These are phyloP conservation scores for Echium plantagineum DNA, from an alignment of 257 asterid species.

Conservation along the genomic window DNA sequence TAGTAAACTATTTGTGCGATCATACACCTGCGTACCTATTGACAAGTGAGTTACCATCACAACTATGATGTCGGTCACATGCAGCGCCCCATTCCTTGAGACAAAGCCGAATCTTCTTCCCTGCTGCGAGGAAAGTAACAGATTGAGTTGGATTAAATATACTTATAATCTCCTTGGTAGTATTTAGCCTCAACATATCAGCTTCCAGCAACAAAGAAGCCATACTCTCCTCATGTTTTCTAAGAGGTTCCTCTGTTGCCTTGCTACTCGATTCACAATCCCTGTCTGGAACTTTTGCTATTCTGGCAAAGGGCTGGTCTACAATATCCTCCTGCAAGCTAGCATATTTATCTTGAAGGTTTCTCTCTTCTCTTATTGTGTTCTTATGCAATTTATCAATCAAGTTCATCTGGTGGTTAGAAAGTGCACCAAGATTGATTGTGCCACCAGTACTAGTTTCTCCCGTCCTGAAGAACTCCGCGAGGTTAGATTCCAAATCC, in stretches of 20 bases:
- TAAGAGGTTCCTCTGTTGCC: conserved; percentile 12
- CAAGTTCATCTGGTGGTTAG: conserved; percentile 5
- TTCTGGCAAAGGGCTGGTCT: conserved; percentile 18
- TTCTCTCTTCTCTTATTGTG: conserved; percentile 12
- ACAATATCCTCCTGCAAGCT: conserved; percentile 25
- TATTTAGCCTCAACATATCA: conserved; percentile 22
- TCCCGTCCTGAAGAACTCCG: conserved; percentile 6
- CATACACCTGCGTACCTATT: too few relatives aligned
- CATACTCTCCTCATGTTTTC: conserved; percentile 13
- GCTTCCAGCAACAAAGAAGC: conserved; percentile 16
- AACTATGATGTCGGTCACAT: conserved; percentile 19
- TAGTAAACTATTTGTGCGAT: too few relatives aligned
- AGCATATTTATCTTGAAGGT: conserved; percentile 7
- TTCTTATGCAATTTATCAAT: conserved; percentile 18
- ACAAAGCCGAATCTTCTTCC: conserved; percentile 22
- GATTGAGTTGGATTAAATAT: conserved; percentile 23
- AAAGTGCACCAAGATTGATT: conserved; percentile 11
- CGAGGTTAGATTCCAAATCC: conserved; percentile 10
- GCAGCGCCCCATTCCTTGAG: conserved; percentile 25
- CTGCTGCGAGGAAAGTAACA: conserved; percentile 20
- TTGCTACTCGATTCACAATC: neutral
- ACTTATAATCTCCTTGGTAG: conserved; percentile 16
- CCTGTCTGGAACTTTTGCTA: conserved; percentile 1
- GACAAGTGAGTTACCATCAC: neutral
- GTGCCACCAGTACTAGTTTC: neutral